phyloP scores from a whole-genome alignment of 768 basidiomycete species.

The Filobasidium wieringae region DNA sequence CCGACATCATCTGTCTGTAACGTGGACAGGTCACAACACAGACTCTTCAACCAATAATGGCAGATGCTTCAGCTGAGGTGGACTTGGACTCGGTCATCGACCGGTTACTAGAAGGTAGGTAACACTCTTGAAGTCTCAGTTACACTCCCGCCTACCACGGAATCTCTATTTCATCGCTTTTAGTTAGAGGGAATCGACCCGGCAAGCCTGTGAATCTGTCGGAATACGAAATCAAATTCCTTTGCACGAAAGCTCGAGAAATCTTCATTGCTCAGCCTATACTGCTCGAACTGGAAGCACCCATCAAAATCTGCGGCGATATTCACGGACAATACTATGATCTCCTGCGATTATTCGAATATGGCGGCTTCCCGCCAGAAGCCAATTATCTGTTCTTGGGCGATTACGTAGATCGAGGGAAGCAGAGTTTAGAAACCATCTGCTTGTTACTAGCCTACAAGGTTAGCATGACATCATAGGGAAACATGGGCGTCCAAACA shows the following conservation, averaged over 20 bases:
- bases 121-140: not conserved
- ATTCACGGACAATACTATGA: slow-evolving; percentile 99
- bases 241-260: slow-evolving; percentile 96
- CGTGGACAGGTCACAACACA: too few species aligned
- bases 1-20: too few species aligned
- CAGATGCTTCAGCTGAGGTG: slow-evolving; percentile 55
- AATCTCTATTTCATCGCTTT: not conserved
- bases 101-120: slow-evolving; percentile 88
- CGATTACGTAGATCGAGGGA: slow-evolving; percentile 98
- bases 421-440: slow-evolving; percentile 98
- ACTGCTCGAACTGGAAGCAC: slow-evolving; percentile 91
- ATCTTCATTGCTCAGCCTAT: slow-evolving; percentile 99
- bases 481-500: too few species aligned
- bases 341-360: slow-evolving; percentile 92
- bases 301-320: slow-evolving; percentile 99
- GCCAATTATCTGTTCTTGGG: slow-evolving; percentile 99
- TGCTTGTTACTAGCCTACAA: slow-evolving; percentile 98
- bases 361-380: slow-evolving; percentile 98
- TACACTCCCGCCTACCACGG: not conserved
- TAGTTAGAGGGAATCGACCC: slow-evolving; percentile 94
- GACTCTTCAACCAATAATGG: too few species aligned
- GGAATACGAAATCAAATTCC: slow-evolving; percentile 98
- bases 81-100: slow-evolving; percentile 99
- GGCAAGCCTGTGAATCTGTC: slow-evolving; percentile 96
- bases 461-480: slow-evolving; percentile 18